These are phyloP conservation scores for Xerophyta viscosa DNA, from an alignment of 106 monocot species.

Conservation along the genomic window DNA sequence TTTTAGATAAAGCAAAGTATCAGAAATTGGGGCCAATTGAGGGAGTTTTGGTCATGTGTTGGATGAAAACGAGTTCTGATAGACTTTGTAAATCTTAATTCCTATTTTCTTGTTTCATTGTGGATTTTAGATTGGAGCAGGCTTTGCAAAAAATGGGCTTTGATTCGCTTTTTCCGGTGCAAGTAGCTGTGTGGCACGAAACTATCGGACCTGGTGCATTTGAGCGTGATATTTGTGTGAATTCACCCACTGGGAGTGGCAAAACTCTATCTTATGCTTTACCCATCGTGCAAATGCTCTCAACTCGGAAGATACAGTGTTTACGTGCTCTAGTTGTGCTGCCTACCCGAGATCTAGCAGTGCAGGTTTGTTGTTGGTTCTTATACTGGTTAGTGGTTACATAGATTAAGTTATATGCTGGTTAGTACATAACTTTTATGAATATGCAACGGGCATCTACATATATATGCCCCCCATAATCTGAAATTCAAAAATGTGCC, in stretches of 20 bases:
- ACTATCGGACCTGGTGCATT: constrained; percentile 86
- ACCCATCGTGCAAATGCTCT: constrained; percentile 80
- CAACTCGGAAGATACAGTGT: constrained; percentile 55
- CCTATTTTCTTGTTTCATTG: neutral
- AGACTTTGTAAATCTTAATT: neutral
- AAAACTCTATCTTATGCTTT: constrained; percentile 95
- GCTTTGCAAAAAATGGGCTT: constrained; percentile 55
- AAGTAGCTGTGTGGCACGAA: constrained; percentile 81
- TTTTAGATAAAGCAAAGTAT: too few relatives aligned
- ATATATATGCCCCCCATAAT: too few relatives aligned
- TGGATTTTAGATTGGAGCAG: constrained; percentile 41
- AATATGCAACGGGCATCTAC: too few relatives aligned
- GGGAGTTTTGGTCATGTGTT: neutral
- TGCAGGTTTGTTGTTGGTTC: constrained; percentile 43
- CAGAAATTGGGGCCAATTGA: neutral
- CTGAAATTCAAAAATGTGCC: too few relatives aligned
- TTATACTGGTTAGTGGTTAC: too few relatives aligned
- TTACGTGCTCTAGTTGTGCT: constrained; percentile 78
- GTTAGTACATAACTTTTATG: too few relatives aligned
- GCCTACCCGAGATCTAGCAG: constrained; percentile 83
- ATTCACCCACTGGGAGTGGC: constrained; percentile 97
- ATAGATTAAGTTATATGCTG: too few relatives aligned
- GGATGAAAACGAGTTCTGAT: too few relatives aligned
- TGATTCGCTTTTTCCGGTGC: constrained; percentile 79
- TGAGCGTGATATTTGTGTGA: constrained; percentile 89